Conservation (phyloP, 108 stramenopile genomes). For the Mediolabrus comicus region DNA sequence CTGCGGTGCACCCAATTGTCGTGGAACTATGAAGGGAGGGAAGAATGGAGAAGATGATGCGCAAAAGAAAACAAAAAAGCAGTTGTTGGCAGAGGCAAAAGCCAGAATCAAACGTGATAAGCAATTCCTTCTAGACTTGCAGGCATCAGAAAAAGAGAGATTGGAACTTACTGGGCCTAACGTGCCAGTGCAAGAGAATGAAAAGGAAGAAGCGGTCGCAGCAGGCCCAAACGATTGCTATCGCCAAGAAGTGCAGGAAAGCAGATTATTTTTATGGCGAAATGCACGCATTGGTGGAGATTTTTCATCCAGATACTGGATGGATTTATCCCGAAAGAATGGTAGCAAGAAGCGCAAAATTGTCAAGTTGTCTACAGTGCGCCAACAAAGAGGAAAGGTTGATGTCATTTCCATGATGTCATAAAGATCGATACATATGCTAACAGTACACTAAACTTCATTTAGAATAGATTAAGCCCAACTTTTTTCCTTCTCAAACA, state of each 20-base stretch:
- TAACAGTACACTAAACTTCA: background rate
- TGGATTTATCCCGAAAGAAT: background rate
- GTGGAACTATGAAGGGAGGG: constrained; percentile 79
- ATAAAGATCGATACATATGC: constrained; percentile 4
- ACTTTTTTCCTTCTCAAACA: constrained; percentile 53
- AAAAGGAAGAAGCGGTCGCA: constrained; percentile 46
- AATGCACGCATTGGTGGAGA: constrained; percentile 59
- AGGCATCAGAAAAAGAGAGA: constrained; percentile 28
- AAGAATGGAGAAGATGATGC: constrained; percentile 17
- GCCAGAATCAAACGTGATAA: constrained; percentile 53
- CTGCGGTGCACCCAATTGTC: constrained; percentile 75
- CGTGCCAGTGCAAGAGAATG: constrained; percentile 55
- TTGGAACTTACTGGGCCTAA: constrained; percentile 41
- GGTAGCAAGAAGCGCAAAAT: background rate
- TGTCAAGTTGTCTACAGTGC: background rate
- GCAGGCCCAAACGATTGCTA: constrained; percentile 48
- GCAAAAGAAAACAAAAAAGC: constrained; percentile 41
- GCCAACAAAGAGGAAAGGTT: background rate
- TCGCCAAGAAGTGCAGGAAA: constrained; percentile 18
- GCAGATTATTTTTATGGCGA: constrained; percentile 66
- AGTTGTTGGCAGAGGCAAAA: constrained; percentile 58
- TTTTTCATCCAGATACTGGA: constrained; percentile 47
- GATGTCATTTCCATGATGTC: constrained; percentile 15
- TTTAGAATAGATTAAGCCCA: background rate
- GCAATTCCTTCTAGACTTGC: constrained; percentile 52